phyloP scores from a whole-genome alignment of 2,329 filamentous ascomycete genomes.

The Curvularia sp. region DNA sequence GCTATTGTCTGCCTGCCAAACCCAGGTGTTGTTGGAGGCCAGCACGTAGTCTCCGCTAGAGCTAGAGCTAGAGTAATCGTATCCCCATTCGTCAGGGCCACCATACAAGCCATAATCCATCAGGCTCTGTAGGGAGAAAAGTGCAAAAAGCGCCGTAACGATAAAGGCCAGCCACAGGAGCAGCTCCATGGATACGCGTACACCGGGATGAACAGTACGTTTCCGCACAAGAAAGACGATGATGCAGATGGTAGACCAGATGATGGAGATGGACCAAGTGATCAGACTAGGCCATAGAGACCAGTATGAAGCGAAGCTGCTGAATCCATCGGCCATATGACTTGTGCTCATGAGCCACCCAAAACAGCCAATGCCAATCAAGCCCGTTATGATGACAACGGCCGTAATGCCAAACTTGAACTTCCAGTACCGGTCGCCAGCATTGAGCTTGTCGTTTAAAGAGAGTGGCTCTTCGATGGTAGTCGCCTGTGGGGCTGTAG shows the following conservation, averaged over 20 bases:
- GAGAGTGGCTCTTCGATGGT: constrained; percentile 20
- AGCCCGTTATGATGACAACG: constrained; percentile 31
- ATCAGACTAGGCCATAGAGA: constrained; percentile 36
- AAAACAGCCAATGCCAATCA: constrained; percentile 45
- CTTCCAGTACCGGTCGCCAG: constrained; percentile 40
- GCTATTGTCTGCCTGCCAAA: constrained; percentile 27
- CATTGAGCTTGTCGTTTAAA: constrained; percentile 37
- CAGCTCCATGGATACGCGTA: constrained; percentile 46
- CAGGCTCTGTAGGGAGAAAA: constrained; percentile 24
- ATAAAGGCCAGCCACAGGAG: constrained; percentile 48
- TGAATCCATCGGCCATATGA: constrained; percentile 5
- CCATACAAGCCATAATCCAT: constrained; percentile 33
- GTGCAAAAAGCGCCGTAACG: constrained; percentile 36
- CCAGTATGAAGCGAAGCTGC: constrained; percentile 25
- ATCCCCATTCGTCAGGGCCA: constrained; percentile 1
- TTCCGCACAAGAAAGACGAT: constrained; percentile 36
- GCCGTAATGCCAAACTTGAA: constrained; percentile 41
- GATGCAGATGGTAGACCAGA: constrained; percentile 42
- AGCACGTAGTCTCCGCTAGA: constrained; percentile 34
- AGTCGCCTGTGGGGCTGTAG: constrained; percentile 8
- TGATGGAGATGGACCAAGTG: constrained; percentile 40
- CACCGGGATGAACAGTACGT: constrained; percentile 44
- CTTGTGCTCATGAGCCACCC: constrained; percentile 30
- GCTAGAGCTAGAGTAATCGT: constrained; percentile 17
- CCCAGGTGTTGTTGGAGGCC: constrained; percentile 44